Percentiles rank a stretch among this genome's conserved stretches.
Conservation (phyloP, 306 rosid species). For the Vachellia collinsii region DNA sequence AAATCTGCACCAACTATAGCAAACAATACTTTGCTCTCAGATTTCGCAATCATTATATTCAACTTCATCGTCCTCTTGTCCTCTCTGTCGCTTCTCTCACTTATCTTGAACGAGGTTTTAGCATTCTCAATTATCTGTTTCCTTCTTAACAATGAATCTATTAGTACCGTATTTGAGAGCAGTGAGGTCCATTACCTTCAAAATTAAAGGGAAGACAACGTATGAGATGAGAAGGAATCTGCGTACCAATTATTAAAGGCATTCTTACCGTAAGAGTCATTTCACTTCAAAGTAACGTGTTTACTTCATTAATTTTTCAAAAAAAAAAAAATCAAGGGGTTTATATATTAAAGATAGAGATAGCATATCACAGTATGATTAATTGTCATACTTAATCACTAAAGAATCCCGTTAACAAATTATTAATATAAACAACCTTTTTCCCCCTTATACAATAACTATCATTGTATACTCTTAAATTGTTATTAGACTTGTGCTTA, state of each 20-base stretch:
- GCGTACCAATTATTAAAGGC: too few species aligned
- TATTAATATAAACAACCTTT: too few species aligned
- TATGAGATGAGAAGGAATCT: not conserved
- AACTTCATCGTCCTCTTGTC: not conserved
- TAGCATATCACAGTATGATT: not conserved
- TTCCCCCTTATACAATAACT: too few species aligned
- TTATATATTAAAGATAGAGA: too few species aligned
- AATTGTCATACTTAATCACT: not conserved
- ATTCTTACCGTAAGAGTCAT: too few species aligned
- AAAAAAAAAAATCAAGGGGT: too few species aligned
- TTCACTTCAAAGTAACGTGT: too few species aligned
- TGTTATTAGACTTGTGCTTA: too few species aligned
- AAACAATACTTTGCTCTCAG: not conserved
- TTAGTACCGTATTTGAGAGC: constrained; percentile 21
- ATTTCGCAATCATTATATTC: not conserved
- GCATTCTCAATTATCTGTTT: not conserved
- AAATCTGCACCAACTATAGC: not conserved
- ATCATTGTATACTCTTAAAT: too few species aligned
- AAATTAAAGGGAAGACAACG: not conserved
- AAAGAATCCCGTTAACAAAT: too few species aligned
- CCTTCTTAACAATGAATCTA: constrained; percentile 8
- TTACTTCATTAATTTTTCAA: too few species aligned
- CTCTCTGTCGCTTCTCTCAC: not conserved
- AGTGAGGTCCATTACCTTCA: constrained; percentile 32
- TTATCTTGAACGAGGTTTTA: too few species aligned